Base-by-base conservation (phyloP, 83 land plant genomes). In the Isoetes engelmannii region DNA sequence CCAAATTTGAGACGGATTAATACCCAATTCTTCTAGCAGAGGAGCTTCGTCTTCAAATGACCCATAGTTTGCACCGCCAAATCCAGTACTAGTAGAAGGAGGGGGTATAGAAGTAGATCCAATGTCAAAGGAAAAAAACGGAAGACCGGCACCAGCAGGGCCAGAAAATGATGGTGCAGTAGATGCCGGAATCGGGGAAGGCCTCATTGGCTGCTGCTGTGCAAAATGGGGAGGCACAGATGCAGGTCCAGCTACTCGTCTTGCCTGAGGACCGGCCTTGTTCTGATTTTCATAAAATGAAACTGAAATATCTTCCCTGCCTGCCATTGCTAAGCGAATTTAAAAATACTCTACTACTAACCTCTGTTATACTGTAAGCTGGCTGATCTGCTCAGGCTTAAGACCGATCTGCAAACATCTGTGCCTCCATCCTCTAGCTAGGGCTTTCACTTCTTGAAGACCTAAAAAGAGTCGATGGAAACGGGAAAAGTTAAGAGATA, bases 11-110 rank as follows among this genome's bases (percentile, higher is more conserved):
- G 80, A 81, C 3, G 95, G 86, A 79, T 93, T 88, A 74, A 93
- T 90, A 13, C 98, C 98, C 42, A 90, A 80, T 69, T 94, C 97
- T 72, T 94, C 98, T 65, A 94, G 87, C 18, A 94, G 82, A 3
- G 98, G 98, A 6, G 89, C 86, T 80, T 94, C 98, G 59, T 86
- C 93, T 62, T 94, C 98, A 71, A 94, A 90, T 10, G 79, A 69
- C 20, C 74, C 80, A 48, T 68, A 72, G 41, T 67, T 53, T 7
- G 61, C n/a, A 37, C 13, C 17, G 6, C 46, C 65, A 17, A 75
- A 74, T 53, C 70, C 69, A 8, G 45, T 71, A 47, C 73, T 61
- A 51, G 69, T 58, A 7, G 82, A 65, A 5, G 82, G 61, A 28
- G 80, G 15, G 53, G 78, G 64, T 48, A 79, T 81, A 10, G 83